Evolutionary conservation across 495 filamentous ascomycete genomes (phyloP), one percentile per base, ranked within the genome.

Genomic region (Podospora pseudopauciseta): DNA sequence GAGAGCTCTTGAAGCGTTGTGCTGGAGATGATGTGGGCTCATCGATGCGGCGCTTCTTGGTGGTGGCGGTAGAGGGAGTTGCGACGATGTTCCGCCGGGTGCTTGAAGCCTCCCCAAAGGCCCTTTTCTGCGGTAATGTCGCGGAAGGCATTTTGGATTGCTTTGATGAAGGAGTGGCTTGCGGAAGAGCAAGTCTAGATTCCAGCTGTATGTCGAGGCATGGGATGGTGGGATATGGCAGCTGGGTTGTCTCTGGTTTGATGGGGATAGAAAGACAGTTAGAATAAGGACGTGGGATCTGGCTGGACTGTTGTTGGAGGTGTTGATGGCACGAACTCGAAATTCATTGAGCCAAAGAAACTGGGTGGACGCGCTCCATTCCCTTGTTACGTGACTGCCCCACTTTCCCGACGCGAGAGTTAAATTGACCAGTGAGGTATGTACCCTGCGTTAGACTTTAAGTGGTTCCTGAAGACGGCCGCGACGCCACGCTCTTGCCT

Each of bases 41-140:
- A 34, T 93, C 91, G 66, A 96, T 81, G 75, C 93, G 94, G 30
- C 90, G 82, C 79, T 92, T 95, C 81, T 97, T 98, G 64, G 71
- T 60, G 1, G 68, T 65, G 11, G 77, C 68, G 6, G 73, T 70
- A 13, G 39, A 49, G 11, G 80, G 80, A 11, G 75, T 70, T 4
- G 78, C 78, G 63, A 77, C 75, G 65, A 82, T 79, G 75, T 84
- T 84, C 28, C 74, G 77, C 65, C 79, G 79, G 66, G 80, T 70
- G 69, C 79, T 85, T 49, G 84, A 81, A 13, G 82, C 77, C 65
- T 86, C 82, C 66, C 80, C 82, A 18, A 85, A 78, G 63, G 80
- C 78, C 57, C 85, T 80, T 75, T 87, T 86, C 75, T 87, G 79
- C 23, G 85, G 84, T n/a, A 86, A 69, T 63, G 79, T 72, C 1